Evolutionary conservation across 345 rosid species (phyloP).

Genomic region (Punica granatum): DNA sequence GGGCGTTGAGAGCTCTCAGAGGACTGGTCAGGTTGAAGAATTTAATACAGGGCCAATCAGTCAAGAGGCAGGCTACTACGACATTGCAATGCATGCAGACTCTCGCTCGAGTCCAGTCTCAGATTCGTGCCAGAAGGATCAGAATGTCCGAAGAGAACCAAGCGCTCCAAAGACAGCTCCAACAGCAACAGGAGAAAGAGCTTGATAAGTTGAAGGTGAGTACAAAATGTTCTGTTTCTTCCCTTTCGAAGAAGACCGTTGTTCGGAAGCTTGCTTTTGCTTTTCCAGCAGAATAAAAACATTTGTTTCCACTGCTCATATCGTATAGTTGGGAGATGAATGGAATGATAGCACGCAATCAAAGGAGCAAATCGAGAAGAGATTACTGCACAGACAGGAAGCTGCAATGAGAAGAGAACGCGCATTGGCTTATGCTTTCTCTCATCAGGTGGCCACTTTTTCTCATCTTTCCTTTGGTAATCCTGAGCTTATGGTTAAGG

Average conservation of each 20-base stretch:
- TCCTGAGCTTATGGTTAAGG: too few relatives aligned
- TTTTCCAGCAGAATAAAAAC: background rate
- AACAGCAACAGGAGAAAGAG: conserved; percentile 49
- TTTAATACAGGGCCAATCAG: conserved; percentile 59
- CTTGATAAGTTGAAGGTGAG: conserved; percentile 39
- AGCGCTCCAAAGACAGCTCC: conserved; percentile 52
- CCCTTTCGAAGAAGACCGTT: background rate
- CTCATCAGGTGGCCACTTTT: conserved; percentile 60
- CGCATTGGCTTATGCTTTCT: conserved; percentile 77
- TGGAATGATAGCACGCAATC: conserved; percentile 70
- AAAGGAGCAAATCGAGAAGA: conserved; percentile 65
- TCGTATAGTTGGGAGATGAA: conserved; percentile 38
- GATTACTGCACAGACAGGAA: conserved; percentile 46
- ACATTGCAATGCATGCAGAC: conserved; percentile 89
- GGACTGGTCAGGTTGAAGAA: conserved; percentile 81
- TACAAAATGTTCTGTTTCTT: background rate
- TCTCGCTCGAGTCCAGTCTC: conserved; percentile 69
- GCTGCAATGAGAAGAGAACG: conserved; percentile 88
- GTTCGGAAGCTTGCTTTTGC: background rate
- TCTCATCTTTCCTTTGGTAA: background rate
- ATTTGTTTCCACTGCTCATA: background rate
- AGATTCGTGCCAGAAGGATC: conserved; percentile 62
- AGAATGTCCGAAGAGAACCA: conserved; percentile 79
- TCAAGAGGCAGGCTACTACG: conserved; percentile 71
- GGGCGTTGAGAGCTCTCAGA: conserved; percentile 79